Percentiles rank a stretch among this genome's conserved stretches.
Conservation (phyloP, 2,329 filamentous ascomycete species). For the Incumbomyces delicatus region DNA sequence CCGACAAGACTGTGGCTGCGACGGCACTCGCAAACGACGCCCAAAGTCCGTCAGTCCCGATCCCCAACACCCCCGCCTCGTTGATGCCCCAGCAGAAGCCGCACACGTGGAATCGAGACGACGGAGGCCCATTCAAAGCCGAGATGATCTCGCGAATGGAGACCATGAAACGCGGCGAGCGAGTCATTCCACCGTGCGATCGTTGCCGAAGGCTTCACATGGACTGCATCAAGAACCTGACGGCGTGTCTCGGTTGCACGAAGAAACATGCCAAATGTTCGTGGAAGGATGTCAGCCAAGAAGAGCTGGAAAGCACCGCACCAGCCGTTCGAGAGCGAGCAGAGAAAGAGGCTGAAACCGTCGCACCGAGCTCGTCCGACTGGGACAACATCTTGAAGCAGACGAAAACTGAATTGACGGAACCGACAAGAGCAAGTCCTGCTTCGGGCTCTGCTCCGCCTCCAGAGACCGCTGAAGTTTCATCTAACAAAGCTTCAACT, state of each 20-base stretch:
- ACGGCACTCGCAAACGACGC: neutral
- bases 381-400: constrained; percentile 7
- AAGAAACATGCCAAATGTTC: constrained; percentile 84
- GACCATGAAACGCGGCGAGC: constrained; percentile 60
- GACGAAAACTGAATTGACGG: neutral
- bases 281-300: constrained; percentile 71
- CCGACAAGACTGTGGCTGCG: neutral
- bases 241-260: constrained; percentile 76
- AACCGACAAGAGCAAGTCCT: neutral
- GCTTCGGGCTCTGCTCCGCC: neutral
- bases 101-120: constrained; percentile 42
- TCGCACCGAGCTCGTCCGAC: constrained; percentile 1
- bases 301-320: constrained; percentile 43
- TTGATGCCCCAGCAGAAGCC: constrained; percentile 41
- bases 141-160: constrained; percentile 70
- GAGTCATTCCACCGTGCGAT: constrained; percentile 74
- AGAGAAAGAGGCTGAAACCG: neutral
- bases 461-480: neutral
- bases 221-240: constrained; percentile 76
- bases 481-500: constrained; percentile 6
- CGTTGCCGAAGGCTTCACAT: constrained; percentile 70
- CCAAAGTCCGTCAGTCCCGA: constrained; percentile 32
- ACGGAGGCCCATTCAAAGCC: constrained; percentile 49
- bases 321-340: constrained; percentile 1
- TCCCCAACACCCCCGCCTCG: constrained; percentile 45